Evolutionary conservation across 257 asterid species (phyloP), one percentile per base, ranked within the genome.

Genomic region (Jasminum sambac): DNA sequence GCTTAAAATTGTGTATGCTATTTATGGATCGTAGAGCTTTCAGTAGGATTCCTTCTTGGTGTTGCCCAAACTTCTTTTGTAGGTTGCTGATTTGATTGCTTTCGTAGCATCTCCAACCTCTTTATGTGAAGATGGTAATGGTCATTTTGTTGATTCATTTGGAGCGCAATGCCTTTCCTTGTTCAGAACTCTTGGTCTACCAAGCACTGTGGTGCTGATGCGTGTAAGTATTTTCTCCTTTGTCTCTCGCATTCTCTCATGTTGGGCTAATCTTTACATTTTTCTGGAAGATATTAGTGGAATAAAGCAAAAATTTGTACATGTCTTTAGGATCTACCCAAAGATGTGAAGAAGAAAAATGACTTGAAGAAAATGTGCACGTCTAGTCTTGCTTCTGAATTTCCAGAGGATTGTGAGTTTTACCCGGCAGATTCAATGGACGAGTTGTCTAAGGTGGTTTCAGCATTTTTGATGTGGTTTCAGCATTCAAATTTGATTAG

Each of bases 21-120:
- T 63, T 60, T 59, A 24, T 59, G 70, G 52, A 58, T 43, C 6
- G n/a, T 63, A 52, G 13, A 14, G 7, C 25, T 69, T 19, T 48
- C 17, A 38, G 65, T 60, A 44, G 40, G 48, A 60, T 58, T 58
- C 66, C 63, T 11, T 48, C 70, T 38, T 6, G 71, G 34, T 55
- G 4, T 41, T 44, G 16, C 73, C 73, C 69, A 42, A 30, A 50
- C 63, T 38, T 68, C 62, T 26, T 40, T 52, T 74, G 48, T 76
- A 95, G 99, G 90, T 89, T 76, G 97, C 99, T 80, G 99, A 95
- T 88, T 86, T 91, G 81, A 84, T 95, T 83, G 98, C 92, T 73
- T 95, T 95, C 83, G 97, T 95, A 74, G 94, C 96, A 81, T 91
- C 99, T 74, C 81, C 95, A 2, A 82, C 78, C 74, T 79, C 87